These are phyloP conservation scores for Apophysomyces variabilis DNA, from an alignment of 371 early-diverging fungal genomes.

Conservation along the genomic window DNA sequence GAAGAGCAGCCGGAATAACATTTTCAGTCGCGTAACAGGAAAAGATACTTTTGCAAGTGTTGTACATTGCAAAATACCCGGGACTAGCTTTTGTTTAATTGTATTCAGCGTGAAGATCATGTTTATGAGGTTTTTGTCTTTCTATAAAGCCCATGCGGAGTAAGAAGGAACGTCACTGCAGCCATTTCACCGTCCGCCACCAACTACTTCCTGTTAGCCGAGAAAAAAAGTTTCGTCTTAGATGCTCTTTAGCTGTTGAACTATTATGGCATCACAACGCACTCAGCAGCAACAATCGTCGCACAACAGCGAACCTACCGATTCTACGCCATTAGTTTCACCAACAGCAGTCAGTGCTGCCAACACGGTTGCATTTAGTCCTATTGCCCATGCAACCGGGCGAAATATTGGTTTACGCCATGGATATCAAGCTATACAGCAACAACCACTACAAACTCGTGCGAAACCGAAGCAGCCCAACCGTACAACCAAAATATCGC, in stretches of 20 bases:
- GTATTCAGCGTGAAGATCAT: no score
- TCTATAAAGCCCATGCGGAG: no score
- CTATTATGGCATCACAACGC: not conserved
- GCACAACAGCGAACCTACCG: not conserved
- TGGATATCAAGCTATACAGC: slow-evolving; percentile 8
- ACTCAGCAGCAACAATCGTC: slow-evolving; percentile 4
- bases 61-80: no score
- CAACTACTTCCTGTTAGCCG: not conserved
- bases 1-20: no score
- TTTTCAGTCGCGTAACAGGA: no score
- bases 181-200: not conserved
- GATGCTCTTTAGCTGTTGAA: not conserved
- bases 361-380: slow-evolving; percentile 2
- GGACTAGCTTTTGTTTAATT: no score
- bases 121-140: no score
- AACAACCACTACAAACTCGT: slow-evolving; percentile 15
- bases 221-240: not conserved
- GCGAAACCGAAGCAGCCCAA: slow-evolving; percentile 59
- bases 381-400: slow-evolving; percentile 4
- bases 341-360: slow-evolving; percentile 5
- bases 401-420: not conserved
- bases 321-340: slow-evolving; percentile 1
- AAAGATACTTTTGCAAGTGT: no score
- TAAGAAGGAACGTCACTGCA: slow-evolving; percentile 5
- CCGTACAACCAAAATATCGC: slow-evolving; percentile 91